Conservation (phyloP, 495 filamentous ascomycete species). For the Penicillium canariense region DNA sequence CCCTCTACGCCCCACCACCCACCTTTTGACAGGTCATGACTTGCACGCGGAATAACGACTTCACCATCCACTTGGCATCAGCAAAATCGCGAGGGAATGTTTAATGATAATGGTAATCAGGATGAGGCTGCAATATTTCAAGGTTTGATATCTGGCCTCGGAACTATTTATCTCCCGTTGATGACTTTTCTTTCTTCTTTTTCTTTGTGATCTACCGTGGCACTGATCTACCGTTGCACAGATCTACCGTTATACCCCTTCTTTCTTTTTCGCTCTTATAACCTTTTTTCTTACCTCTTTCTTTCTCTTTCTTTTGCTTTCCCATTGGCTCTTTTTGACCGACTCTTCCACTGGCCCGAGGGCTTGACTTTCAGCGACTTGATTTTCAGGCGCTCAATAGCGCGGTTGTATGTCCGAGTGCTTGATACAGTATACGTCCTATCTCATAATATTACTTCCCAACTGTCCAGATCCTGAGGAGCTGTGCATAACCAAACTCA, state of each 20-base stretch:
- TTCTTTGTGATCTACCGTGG: slow-evolving; percentile 10
- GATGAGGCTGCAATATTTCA: slow-evolving; percentile 17
- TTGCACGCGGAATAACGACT: slow-evolving; percentile 33
- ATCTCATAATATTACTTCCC: not conserved
- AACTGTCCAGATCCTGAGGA: not conserved
- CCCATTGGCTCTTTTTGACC: slow-evolving; percentile 1
- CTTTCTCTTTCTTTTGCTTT: not conserved
- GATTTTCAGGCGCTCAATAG: not conserved
- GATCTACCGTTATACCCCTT: slow-evolving; percentile 34
- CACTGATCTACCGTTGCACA: slow-evolving; percentile 26
- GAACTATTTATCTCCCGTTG: not conserved
- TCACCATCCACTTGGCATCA: slow-evolving; percentile 26
- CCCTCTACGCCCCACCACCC: slow-evolving; percentile 7
- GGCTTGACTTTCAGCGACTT: not conserved
- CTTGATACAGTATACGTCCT: slow-evolving; percentile 5
- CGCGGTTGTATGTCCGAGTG: not conserved
- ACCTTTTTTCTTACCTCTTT: not conserved
- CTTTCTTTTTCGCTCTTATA: slow-evolving; percentile 5
- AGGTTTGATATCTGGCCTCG: slow-evolving; percentile 1
- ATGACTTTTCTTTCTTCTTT: slow-evolving; percentile 8
- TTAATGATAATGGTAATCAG: slow-evolving; percentile 45
- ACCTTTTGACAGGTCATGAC: slow-evolving; percentile 27
- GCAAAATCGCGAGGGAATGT: slow-evolving; percentile 26
- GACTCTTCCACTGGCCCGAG: not conserved
- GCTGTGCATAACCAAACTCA: not conserved